Evolutionary conservation across 768 basidiomycete species (phyloP).

Genomic region (Collybia sordida): DNA sequence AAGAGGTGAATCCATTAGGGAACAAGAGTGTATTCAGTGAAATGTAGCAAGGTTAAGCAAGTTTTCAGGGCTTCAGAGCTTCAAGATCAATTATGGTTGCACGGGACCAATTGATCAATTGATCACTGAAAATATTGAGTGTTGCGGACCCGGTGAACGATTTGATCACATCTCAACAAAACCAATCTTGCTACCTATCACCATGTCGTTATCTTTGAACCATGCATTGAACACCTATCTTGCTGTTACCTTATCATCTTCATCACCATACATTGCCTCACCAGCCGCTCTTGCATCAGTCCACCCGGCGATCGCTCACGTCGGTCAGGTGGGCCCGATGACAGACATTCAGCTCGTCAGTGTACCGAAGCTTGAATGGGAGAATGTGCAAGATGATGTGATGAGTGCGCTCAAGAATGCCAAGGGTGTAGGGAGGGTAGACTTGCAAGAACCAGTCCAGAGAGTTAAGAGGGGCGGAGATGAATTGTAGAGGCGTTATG

Average conservation of each 20-base stretch:
- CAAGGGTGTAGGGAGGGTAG: conserved; percentile 24
- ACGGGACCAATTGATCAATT: background rate
- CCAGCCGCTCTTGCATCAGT: conserved; percentile 21
- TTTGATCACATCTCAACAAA: background rate
- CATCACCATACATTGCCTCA: conserved; percentile 15
- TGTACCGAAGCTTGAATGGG: conserved; percentile 27
- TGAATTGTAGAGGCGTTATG: conserved; percentile 15
- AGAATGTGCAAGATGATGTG: conserved; percentile 18
- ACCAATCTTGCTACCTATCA: background rate
- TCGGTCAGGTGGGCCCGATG: conserved; percentile 31
- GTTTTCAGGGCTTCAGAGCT: background rate
- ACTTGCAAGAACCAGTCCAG: conserved; percentile 23
- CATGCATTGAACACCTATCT: conserved; percentile 24
- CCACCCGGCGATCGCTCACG: conserved; percentile 24
- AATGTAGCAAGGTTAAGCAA: background rate
- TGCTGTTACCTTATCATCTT: conserved; percentile 23
- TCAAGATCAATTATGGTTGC: background rate
- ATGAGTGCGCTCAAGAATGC: conserved; percentile 17
- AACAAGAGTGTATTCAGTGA: background rate
- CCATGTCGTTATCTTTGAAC: conserved; percentile 20
- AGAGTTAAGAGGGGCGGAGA: conserved; percentile 24
- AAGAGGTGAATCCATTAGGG: background rate
- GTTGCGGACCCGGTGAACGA: background rate
- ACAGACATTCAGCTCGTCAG: conserved; percentile 28
- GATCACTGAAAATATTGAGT: background rate